A percentile compares a stretch with the other conserved stretches of the same genome.
phyloP scores from a whole-genome alignment of 2,329 filamentous ascomycete genomes.

The Dactylellina haptotyla region DNA sequence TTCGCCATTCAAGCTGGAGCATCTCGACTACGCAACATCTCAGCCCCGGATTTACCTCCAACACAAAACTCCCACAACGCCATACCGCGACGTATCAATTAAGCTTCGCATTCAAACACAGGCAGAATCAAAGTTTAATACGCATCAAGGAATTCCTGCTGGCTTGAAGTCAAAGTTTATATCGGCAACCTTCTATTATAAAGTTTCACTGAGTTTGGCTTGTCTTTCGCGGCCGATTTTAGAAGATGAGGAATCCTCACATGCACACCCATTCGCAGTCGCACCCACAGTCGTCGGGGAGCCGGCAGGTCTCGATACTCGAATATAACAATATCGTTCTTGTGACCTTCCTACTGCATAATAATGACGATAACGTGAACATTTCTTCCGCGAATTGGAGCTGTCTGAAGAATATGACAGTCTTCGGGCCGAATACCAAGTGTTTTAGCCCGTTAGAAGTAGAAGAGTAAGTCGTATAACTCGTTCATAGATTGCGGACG shows the following conservation, averaged over 20 bases:
- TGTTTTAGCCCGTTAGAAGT: conserved; percentile 51
- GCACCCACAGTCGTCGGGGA: conserved; percentile 11
- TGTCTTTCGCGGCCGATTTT: no score
- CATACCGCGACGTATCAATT: no score
- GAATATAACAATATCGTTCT: conserved; percentile 47
- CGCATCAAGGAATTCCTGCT: not conserved
- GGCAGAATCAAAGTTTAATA: not conserved
- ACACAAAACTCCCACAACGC: no score
- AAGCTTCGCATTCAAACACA: no score
- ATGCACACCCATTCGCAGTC: conserved; percentile 1
- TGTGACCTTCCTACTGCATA: conserved; percentile 42
- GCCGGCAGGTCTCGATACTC: conserved; percentile 19
- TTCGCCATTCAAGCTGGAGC: no score
- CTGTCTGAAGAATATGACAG: conserved; percentile 46
- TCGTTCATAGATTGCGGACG: no score
- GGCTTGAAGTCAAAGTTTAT: no score
- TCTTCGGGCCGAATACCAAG: conserved; percentile 49
- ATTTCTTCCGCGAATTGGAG: conserved; percentile 43
- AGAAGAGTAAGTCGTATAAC: conserved; percentile 44
- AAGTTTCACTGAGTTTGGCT: no score
- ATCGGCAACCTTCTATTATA: no score
- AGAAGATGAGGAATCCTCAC: conserved; percentile 46
- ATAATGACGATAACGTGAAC: conserved; percentile 27
- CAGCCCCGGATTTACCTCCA: no score
- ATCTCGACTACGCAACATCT: no score